Base-by-base conservation (phyloP, 2,329 filamentous ascomycete species). In the Colletotrichum falcatum region DNA sequence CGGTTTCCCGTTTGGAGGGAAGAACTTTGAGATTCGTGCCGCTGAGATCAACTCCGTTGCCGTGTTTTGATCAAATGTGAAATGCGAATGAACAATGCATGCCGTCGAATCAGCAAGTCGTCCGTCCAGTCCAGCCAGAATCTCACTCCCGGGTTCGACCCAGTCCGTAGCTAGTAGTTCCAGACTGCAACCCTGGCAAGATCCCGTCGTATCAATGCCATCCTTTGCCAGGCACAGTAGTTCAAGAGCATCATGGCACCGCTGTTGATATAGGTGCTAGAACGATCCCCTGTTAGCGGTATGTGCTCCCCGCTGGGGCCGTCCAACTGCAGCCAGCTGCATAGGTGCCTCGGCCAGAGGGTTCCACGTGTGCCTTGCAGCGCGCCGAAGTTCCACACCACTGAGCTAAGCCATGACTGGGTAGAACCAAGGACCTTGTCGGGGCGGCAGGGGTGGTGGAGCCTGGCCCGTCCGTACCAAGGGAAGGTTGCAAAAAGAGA, bases 351-450 rank as follows among this genome's bases (percentile, higher is more conserved):
- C 54, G 70, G 68, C 65, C 59, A 64, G 61, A 65, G 33, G 18
- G 49, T 64, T 60, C 69, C 69, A 71, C 69, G 65, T 71, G 69
- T 54, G 65, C 61, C 61, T 56, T 71, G 69, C 69, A 71, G 65
- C 69, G 60, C 69, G 35, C 60, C 66, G 56, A 70, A 70, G 56
- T 71, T 71, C 67, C 54, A 55, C 60, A 65, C 55, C 51, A 60
- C 46, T 70, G 64, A 59, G 64, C 64, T 67, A 62, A 54, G 42
- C 67, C 53, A 26, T 42, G 53, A 51, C 58, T 28, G 48, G 65
- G 11, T 33, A 33, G 37, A n/a, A 58, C 35, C 37, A 51, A 65
- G 35, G 51, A 59, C 56, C 63, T 64, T 62, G 64, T 53, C 64
- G 53, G 35, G 37, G 26, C 42, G n/a, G 65, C 68, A 67, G 59